Evolutionary conservation across 306 rosid genomes (phyloP).

Genomic region (Rosa multiflora): DNA sequence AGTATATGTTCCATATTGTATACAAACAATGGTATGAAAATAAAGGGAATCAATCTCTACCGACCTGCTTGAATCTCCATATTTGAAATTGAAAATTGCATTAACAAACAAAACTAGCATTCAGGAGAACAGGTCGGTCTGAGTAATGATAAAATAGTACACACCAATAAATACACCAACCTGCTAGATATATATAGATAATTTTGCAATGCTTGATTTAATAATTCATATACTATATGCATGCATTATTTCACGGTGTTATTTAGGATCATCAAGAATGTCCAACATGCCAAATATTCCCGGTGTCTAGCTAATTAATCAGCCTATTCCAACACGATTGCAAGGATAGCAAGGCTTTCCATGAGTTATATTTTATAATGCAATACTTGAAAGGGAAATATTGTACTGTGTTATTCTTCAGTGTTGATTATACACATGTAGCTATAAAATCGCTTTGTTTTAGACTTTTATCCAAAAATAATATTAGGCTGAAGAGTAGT

Average conservation of each 20-base stretch:
- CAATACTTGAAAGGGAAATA: background rate
- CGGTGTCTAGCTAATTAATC: background rate
- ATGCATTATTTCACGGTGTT: background rate
- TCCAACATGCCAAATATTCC: background rate
- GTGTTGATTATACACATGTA: too few relatives aligned
- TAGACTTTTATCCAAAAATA: too few relatives aligned
- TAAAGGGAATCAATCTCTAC: background rate
- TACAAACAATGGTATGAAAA: background rate
- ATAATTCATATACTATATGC: background rate
- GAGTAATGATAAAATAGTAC: background rate
- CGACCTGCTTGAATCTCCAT: background rate
- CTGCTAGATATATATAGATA: background rate
- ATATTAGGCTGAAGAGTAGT: too few relatives aligned
- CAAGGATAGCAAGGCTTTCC: background rate
- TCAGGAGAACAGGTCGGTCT: background rate
- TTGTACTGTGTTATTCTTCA: too few relatives aligned
- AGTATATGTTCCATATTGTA: background rate
- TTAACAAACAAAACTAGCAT: background rate
- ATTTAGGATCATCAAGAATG: background rate
- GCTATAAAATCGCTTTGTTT: too few relatives aligned
- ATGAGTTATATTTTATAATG: background rate
- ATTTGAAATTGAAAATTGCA: background rate
- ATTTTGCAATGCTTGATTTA: background rate
- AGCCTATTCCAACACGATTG: background rate
- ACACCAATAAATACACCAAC: background rate